A percentile compares a stretch with the other conserved stretches of the same genome.
Conservation (phyloP, 495 filamentous ascomycete genomes). For the Antarctomyces pellizariae region DNA sequence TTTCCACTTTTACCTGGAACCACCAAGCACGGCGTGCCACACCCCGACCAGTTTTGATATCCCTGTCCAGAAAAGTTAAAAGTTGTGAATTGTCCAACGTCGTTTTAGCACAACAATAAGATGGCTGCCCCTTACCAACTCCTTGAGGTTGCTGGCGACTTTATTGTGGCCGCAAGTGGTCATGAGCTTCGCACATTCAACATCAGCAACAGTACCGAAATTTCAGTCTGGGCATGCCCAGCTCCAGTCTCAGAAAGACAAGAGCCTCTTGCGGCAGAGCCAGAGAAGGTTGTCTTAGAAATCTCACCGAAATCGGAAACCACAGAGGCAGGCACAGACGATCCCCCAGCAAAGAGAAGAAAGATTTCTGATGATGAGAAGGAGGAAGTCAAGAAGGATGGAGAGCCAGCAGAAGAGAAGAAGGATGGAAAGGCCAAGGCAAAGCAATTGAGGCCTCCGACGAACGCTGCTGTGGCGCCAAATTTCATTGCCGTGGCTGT, state of each 20-base stretch:
- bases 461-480: conserved; percentile 4
- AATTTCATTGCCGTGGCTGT: conserved; percentile 30
- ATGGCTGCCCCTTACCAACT: conserved; percentile 24
- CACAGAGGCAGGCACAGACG: background rate
- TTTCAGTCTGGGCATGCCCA: conserved; percentile 18
- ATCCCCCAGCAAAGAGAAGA: conserved; percentile 10
- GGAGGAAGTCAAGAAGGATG: background rate
- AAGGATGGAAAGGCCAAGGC: conserved; percentile 4
- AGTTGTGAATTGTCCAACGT: no score
- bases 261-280: conserved; percentile 4
- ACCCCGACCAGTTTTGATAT: no score
- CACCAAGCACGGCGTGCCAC: no score
- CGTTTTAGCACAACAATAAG: no score
- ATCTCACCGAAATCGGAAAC: conserved; percentile 1
- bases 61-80: no score
- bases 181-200: conserved; percentile 19
- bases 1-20: no score
- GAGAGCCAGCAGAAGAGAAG: background rate
- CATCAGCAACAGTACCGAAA: conserved; percentile 11
- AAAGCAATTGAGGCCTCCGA: conserved; percentile 6
- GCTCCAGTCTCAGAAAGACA: background rate
- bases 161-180: conserved; percentile 20
- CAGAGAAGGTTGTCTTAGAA: no score
- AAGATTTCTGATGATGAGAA: conserved; percentile 5
- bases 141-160: conserved; percentile 15